phyloP scores from a whole-genome alignment of 1,284 basidiomycete species.

The Sanghuangporus sanghuang region DNA sequence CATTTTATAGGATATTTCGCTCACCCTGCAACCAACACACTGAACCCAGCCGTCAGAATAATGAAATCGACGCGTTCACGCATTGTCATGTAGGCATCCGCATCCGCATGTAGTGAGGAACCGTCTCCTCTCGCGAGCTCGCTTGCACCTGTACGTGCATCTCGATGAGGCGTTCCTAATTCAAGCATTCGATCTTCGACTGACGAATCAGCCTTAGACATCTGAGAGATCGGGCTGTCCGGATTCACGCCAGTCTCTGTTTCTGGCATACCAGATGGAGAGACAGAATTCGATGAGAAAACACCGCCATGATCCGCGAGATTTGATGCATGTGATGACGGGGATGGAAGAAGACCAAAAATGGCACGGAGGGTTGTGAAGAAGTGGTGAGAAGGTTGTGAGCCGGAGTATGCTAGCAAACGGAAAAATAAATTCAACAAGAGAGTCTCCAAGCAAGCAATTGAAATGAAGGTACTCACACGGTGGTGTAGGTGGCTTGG shows the following conservation, averaged over 20 bases:
- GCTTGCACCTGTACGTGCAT: slow-evolving; percentile 8
- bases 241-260: not conserved
- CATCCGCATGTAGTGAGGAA: slow-evolving; percentile 19
- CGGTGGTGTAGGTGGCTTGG: slow-evolving; percentile 65
- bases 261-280: not conserved
- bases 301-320: not conserved
- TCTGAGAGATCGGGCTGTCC: not conserved
- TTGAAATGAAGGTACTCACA: slow-evolving; percentile 39
- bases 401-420: slow-evolving; percentile 14
- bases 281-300: not conserved
- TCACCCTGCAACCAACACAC: slow-evolving; percentile 57
- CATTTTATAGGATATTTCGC: slow-evolving; percentile 23
- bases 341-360: slow-evolving; percentile 30
- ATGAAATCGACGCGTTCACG: slow-evolving; percentile 66
- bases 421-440: not conserved
- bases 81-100: slow-evolving; percentile 49
- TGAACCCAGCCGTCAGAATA: slow-evolving; percentile 56
- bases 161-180: not conserved
- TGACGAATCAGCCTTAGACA: not conserved
- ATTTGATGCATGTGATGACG: not conserved
- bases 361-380: slow-evolving; percentile 55
- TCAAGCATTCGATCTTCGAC: not conserved
- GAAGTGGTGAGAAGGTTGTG: slow-evolving; percentile 56
- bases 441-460: not conserved
- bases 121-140: slow-evolving; percentile 16